Percentiles rank a stretch among this genome's conserved stretches.
Conservation (phyloP, 2,329 filamentous ascomycete species). For the Thelonectria olida region DNA sequence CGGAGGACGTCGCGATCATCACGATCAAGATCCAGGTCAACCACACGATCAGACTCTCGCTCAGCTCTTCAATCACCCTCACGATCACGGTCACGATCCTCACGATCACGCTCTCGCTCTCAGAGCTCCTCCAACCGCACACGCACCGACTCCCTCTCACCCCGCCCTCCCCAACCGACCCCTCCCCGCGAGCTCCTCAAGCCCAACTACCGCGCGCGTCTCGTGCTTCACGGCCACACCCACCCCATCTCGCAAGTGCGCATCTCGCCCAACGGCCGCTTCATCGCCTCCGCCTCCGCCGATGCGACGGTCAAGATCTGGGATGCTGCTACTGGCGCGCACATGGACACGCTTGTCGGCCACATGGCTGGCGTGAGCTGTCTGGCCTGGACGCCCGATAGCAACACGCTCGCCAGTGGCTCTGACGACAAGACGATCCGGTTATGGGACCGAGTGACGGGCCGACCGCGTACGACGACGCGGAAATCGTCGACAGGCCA, state of each 20-base stretch:
- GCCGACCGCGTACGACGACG: constrained; percentile 61
- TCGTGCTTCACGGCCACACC: constrained; percentile 80
- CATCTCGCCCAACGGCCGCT: constrained; percentile 89
- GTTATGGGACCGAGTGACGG: constrained; percentile 82
- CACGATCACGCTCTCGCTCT: constrained; percentile 41
- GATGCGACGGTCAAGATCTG: constrained; percentile 94
- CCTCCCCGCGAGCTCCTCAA: constrained; percentile 60
- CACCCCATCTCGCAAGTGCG: constrained; percentile 84
- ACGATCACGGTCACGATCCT: constrained; percentile 41
- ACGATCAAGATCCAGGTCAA: constrained; percentile 47
- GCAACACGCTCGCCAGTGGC: constrained; percentile 85
- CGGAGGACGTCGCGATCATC: constrained; percentile 46
- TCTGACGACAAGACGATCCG: constrained; percentile 97
- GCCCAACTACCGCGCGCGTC: constrained; percentile 74
- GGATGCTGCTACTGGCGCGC: constrained; percentile 79
- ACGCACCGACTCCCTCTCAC: constrained; percentile 41
- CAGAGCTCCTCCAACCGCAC: constrained; percentile 44
- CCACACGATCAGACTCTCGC: constrained; percentile 50
- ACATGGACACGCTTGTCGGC: constrained; percentile 89
- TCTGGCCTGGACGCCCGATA: constrained; percentile 93
- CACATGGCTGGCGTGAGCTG: constrained; percentile 94
- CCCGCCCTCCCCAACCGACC: constrained; percentile 41
- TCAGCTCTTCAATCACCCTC: constrained; percentile 44
- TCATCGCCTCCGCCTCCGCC: constrained; percentile 89
- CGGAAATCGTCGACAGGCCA: constrained; percentile 47